These are phyloP conservation scores for Leersia perrieri DNA, from an alignment of 176 grass and related monocot species.

Conservation along the genomic window DNA sequence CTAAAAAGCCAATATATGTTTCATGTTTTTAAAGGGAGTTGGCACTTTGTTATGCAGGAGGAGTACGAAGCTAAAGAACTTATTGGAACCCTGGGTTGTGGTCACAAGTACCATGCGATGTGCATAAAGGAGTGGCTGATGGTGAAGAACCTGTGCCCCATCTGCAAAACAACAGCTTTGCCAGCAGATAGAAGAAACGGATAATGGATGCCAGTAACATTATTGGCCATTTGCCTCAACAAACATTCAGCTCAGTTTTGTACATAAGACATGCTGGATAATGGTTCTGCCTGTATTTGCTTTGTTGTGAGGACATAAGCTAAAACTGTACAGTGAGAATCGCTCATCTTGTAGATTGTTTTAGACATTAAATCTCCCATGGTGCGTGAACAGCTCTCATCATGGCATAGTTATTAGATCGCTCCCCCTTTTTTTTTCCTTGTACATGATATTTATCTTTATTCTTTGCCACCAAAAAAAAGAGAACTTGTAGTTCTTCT, in stretches of 20 bases:
- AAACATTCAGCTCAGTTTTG: conserved; percentile 29
- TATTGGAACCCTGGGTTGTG: conserved; percentile 50
- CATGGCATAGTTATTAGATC: conserved; percentile 22
- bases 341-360: conserved; percentile 38
- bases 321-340: conserved; percentile 50
- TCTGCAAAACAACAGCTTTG: conserved; percentile 64
- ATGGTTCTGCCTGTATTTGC: conserved; percentile 32
- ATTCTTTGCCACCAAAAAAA: background rate
- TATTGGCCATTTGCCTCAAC: conserved; percentile 15
- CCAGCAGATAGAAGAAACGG: conserved; percentile 34
- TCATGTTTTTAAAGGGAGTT: background rate
- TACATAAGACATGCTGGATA: conserved; percentile 42
- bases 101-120: conserved; percentile 47
- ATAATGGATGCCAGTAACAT: conserved; percentile 32
- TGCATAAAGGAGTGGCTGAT: conserved; percentile 69
- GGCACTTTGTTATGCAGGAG: conserved; percentile 43
- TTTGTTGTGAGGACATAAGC: conserved; percentile 25
- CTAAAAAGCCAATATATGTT: background rate
- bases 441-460: conserved; percentile 38
- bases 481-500: conserved; percentile 5
- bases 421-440: background rate
- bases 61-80: conserved; percentile 44
- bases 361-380: conserved; percentile 11
- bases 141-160: conserved; percentile 69
- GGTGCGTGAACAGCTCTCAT: conserved; percentile 27